Evolutionary conservation across 2,329 filamentous ascomycete species (phyloP).

Genomic region (Clonostachys rosea): DNA sequence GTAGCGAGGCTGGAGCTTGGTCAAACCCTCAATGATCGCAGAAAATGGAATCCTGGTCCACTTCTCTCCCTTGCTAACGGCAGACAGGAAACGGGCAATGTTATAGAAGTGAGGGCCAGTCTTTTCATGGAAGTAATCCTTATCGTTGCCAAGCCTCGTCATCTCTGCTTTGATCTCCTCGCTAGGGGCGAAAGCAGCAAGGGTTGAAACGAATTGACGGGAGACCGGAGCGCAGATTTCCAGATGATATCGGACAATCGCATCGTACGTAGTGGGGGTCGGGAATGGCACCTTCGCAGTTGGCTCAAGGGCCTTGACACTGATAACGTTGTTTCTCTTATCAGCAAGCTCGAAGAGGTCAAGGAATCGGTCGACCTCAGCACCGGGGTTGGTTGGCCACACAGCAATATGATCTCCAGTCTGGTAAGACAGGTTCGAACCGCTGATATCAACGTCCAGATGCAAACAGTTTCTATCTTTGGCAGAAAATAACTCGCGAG

Average conservation of each 20-base stretch:
- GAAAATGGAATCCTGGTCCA: slow-evolving; percentile 92
- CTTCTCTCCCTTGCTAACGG: slow-evolving; percentile 65
- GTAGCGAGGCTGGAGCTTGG: slow-evolving; percentile 95
- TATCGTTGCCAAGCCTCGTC: slow-evolving; percentile 83
- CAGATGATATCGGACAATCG: slow-evolving; percentile 90
- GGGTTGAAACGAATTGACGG: slow-evolving; percentile 84
- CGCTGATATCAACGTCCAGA: slow-evolving; percentile 88
- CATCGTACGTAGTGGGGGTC: slow-evolving; percentile 92
- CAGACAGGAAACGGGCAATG: slow-evolving; percentile 78
- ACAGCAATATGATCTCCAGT: slow-evolving; percentile 96
- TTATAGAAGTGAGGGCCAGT: slow-evolving; percentile 80
- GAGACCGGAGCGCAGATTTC: slow-evolving; percentile 95
- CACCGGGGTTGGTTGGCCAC: slow-evolving; percentile 94
- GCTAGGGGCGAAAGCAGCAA: slow-evolving; percentile 85
- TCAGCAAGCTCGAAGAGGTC: slow-evolving; percentile 68
- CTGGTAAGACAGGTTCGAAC: slow-evolving; percentile 86
- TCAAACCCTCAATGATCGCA: slow-evolving; percentile 86
- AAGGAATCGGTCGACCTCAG: slow-evolving; percentile 87
- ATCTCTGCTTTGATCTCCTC: slow-evolving; percentile 84
- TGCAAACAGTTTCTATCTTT: slow-evolving; percentile 94
- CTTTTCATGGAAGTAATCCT: slow-evolving; percentile 90
- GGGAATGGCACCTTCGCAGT: slow-evolving; percentile 98
- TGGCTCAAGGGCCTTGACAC: slow-evolving; percentile 85
- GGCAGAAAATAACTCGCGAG: slow-evolving; percentile 83
- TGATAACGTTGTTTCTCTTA: slow-evolving; percentile 79